A percentile compares a stretch with the other conserved stretches of the same genome.
These are phyloP conservation scores for Venturia carpophila DNA, from an alignment of 2,329 filamentous ascomycete genomes.

Conservation along the genomic window DNA sequence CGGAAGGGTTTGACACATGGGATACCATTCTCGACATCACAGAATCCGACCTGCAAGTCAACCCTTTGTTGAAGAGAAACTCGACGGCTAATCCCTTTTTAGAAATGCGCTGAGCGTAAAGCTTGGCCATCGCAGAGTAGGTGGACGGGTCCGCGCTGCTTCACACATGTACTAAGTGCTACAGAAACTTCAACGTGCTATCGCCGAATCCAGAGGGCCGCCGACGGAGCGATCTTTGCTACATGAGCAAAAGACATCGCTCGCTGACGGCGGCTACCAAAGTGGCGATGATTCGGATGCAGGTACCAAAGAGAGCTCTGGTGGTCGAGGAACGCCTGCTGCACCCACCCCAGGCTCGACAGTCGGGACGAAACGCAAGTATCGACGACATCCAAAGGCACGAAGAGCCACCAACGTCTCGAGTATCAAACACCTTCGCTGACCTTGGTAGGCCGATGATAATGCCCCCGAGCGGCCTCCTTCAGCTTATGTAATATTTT, in stretches of 20 bases:
- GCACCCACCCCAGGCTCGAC: constrained; percentile 28
- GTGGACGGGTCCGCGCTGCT: constrained; percentile 25
- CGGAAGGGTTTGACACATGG: constrained; percentile 81
- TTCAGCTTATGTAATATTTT: constrained; percentile 79
- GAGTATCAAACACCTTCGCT: background rate
- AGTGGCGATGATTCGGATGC: constrained; percentile 44
- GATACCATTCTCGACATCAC: constrained; percentile 77
- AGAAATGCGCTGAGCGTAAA: constrained; percentile 70
- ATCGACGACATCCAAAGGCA: constrained; percentile 70
- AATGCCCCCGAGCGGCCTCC: constrained; percentile 72
- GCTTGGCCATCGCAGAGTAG: constrained; percentile 70
- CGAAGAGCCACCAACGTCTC: constrained; percentile 22
- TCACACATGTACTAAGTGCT: background rate
- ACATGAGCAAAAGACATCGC: constrained; percentile 13
- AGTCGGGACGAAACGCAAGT: constrained; percentile 57
- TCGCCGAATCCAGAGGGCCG: constrained; percentile 62
- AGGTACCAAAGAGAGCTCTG: constrained; percentile 35
- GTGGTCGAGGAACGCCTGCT: constrained; percentile 11
- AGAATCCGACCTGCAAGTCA: constrained; percentile 64
- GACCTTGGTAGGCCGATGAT: constrained; percentile 45
- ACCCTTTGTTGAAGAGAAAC: background rate
- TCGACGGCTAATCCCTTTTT: background rate
- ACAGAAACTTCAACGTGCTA: constrained; percentile 75
- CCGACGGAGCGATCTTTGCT: constrained; percentile 21
- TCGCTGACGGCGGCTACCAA: constrained; percentile 37